phyloP scores from a whole-genome alignment of 768 basidiomycete species.

The Mycena sanguinolenta region DNA sequence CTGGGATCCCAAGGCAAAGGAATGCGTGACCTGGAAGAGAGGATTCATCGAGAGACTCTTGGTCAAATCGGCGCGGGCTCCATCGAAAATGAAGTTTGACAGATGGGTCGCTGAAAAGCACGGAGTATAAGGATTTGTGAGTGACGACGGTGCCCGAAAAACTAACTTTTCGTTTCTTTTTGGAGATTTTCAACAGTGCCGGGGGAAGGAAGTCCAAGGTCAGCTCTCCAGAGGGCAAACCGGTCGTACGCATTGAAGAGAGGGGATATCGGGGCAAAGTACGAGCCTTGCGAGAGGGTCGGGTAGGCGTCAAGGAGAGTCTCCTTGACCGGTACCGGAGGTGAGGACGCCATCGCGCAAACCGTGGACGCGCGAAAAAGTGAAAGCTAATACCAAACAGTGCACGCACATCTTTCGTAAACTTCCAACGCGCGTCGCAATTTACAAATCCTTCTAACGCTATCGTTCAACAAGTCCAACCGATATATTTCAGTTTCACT shows the following conservation, averaged over 20 bases:
- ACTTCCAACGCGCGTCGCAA: too few relatives aligned
- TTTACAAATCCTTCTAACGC: too few relatives aligned
- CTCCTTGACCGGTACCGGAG: constrained; percentile 56
- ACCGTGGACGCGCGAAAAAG: background rate
- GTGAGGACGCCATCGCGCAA: constrained; percentile 59
- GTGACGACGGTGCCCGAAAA: constrained; percentile 7
- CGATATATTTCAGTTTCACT: background rate
- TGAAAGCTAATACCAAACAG: background rate
- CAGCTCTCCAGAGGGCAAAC: constrained; percentile 85
- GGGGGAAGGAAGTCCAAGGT: constrained; percentile 89
- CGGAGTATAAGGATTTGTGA: constrained; percentile 19
- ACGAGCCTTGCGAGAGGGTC: constrained; percentile 23
- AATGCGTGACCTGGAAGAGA: constrained; percentile 98
- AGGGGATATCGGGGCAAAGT: constrained; percentile 58
- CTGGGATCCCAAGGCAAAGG: constrained; percentile 92
- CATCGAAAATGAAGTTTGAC: constrained; percentile 97
- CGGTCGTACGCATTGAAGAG: constrained; percentile 77
- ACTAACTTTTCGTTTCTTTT: constrained; percentile 91
- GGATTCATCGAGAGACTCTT: constrained; percentile 94
- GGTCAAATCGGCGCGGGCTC: constrained; percentile 94
- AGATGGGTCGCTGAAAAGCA: constrained; percentile 82
- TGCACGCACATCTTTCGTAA: too few relatives aligned
- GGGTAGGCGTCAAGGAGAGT: constrained; percentile 53
- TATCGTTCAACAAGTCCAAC: background rate
- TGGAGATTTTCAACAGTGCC: constrained; percentile 93